phyloP scores from a whole-genome alignment of 108 stramenopile species.

The Conticribra weissflogii region DNA sequence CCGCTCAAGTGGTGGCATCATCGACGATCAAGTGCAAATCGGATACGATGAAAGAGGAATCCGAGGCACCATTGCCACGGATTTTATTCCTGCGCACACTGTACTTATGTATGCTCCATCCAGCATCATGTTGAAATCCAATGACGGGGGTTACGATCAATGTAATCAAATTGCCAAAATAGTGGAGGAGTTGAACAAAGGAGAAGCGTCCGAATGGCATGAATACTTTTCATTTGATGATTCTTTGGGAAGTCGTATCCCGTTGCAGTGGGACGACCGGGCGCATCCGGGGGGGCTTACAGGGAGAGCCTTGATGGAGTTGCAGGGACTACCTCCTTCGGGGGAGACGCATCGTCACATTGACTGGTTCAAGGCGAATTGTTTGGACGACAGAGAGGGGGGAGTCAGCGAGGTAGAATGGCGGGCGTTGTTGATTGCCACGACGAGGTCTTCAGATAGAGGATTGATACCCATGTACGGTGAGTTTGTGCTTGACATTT shows the following conservation, averaged over 20 bases:
- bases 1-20: conserved; percentile 28
- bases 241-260: conserved; percentile 25
- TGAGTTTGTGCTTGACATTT: too few species aligned
- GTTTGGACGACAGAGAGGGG: not conserved
- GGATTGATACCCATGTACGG: conserved; percentile 45
- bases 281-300: not conserved
- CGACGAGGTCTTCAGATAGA: conserved; percentile 37
- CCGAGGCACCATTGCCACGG: conserved; percentile 46
- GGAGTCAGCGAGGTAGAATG: conserved; percentile 14
- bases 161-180: conserved; percentile 26
- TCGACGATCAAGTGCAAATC: conserved; percentile 41
- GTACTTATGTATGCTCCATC: conserved; percentile 39
- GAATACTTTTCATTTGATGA: conserved; percentile 48
- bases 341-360: conserved; percentile 40
- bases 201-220: conserved; percentile 38
- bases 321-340: conserved; percentile 43
- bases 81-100: conserved; percentile 32
- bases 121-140: not conserved
- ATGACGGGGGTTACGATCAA: not conserved
- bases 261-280: conserved; percentile 30
- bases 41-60: conserved; percentile 36
- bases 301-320: conserved; percentile 26
- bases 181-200: conserved; percentile 20
- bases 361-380: conserved; percentile 16
- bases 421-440: conserved; percentile 31